Evolutionary conservation across 148 eudicot genomes (phyloP), one percentile per base, ranked within the genome.

Genomic region (Cornus kousa): DNA sequence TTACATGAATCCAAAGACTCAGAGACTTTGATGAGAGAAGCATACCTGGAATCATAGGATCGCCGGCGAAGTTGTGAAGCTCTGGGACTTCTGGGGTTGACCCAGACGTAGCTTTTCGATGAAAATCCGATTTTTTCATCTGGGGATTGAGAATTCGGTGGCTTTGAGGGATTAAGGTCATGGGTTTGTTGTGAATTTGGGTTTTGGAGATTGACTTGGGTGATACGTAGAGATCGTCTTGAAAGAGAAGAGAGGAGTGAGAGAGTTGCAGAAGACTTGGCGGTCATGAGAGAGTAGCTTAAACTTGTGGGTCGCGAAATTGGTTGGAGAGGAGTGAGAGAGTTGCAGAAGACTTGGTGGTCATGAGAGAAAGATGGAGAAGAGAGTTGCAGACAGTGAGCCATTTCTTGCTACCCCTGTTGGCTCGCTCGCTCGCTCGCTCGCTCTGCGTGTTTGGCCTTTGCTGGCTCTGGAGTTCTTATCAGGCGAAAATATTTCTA

Each of bases 71-170:
- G 86, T 59, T 83, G 76, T 0, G 90, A 66, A 46, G 98, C 94
- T 81, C 88, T 82, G 78, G 92, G 89, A 80, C 90, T 87, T 4
- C 79, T 88, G 59, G 98, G 98, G 76, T 95, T 93, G 78, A 95
- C 92, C 98, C 98, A 95, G 5, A 89, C 70, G 78, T 81, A 75
- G 70, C 62, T 75, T 77, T 87, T 90, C 2, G 88, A 70, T 9
- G 78, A 69, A 46, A 80, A 53, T 6, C 7, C 55, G 62, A 60
- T 23, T 73, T 81, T 74, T 24, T 69, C 68, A 70, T 85, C 74
- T 14, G 81, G 74, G 77, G 43, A 43, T 32, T 62, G 59, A 22
- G 83, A 73, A 64, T 76, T 70, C 46, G 81, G 73, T n/a, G 55
- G 60, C 20, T 62, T 4, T 37, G 75, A 39, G 43, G 76, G 64